Conservation (phyloP, 352 stramenopile species). For the Globisporangium okanoganense region DNA sequence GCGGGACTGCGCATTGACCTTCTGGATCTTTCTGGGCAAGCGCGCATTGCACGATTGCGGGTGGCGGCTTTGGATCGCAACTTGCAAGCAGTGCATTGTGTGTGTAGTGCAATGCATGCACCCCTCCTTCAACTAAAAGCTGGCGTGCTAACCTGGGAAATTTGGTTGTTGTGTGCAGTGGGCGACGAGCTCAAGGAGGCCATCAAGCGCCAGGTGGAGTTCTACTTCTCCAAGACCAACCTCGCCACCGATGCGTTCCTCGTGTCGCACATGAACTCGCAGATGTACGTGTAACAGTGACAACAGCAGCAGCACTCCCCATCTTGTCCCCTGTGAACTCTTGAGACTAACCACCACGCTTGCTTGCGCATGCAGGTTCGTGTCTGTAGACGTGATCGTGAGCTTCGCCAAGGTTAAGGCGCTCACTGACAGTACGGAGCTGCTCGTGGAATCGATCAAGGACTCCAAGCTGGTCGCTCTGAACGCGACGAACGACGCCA, state of each 20-base stretch:
- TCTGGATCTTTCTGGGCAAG: neutral
- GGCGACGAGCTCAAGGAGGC: constrained; percentile 71
- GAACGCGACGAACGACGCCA: constrained; percentile 78
- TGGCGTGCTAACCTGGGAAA: neutral
- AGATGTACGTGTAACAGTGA: constrained; percentile 50
- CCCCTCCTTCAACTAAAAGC: neutral
- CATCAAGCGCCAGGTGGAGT: constrained; percentile 88
- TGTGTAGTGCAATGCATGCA: neutral
- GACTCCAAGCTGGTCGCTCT: constrained; percentile 67
- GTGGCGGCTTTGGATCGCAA: neutral
- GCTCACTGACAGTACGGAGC: constrained; percentile 56
- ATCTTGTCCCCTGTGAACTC: neutral
- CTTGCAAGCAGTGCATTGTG: neutral
- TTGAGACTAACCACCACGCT: neutral
- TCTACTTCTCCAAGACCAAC: constrained; percentile 90
- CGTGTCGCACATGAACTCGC: constrained; percentile 88
- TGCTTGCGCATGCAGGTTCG: constrained; percentile 45
- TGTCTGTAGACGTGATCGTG: constrained; percentile 78
- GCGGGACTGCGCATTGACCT: no score
- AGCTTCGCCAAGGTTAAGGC: constrained; percentile 86
- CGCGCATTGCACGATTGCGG: neutral
- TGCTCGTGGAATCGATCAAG: constrained; percentile 68
- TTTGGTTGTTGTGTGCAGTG: constrained; percentile 21
- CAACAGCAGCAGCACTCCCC: neutral
- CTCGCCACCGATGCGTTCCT: constrained; percentile 84